Conservation (phyloP, 257 asterid genomes). For the Verbascum thapsus region DNA sequence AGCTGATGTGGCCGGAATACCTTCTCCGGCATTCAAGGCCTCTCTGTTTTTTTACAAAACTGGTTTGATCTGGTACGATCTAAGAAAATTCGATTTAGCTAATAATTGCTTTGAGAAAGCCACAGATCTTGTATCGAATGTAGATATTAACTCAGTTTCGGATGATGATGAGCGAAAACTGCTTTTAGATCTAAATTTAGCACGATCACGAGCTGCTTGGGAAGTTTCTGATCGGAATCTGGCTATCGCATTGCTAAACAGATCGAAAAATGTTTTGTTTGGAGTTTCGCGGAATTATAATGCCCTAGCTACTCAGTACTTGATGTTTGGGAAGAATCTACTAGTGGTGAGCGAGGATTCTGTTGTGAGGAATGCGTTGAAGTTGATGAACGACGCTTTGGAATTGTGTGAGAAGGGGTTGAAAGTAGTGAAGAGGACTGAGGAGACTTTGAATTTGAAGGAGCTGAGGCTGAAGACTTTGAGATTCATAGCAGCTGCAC, state of each 20-base stretch:
- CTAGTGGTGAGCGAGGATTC: slow-evolving; percentile 55
- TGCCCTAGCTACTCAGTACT: slow-evolving; percentile 76
- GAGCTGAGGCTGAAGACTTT: slow-evolving; percentile 78
- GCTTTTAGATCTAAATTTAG: slow-evolving; percentile 67
- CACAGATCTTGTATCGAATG: slow-evolving; percentile 69
- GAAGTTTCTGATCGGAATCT: slow-evolving; percentile 75
- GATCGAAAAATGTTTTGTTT: slow-evolving; percentile 75
- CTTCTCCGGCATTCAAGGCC: slow-evolving; percentile 73
- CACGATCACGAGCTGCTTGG: slow-evolving; percentile 87
- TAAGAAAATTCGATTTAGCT: slow-evolving; percentile 62
- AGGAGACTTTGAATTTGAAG: slow-evolving; percentile 71
- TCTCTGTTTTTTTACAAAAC: slow-evolving; percentile 82
- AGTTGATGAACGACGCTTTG: slow-evolving; percentile 84
- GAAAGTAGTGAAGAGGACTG: slow-evolving; percentile 76
- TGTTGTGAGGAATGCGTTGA: slow-evolving; percentile 69
- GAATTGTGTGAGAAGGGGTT: slow-evolving; percentile 92
- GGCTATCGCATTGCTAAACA: slow-evolving; percentile 66
- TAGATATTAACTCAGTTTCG: slow-evolving; percentile 46
- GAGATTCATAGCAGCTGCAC: slow-evolving; percentile 88
- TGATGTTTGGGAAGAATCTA: slow-evolving; percentile 67
- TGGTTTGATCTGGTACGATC: slow-evolving; percentile 81
- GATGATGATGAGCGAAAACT: slow-evolving; percentile 72
- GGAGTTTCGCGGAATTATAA: slow-evolving; percentile 63
- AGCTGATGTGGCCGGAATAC: slow-evolving; percentile 71
- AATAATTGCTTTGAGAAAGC: slow-evolving; percentile 89